Evolutionary conservation across 2,329 filamentous ascomycete genomes (phyloP), one percentile per base, ranked within the genome.

Genomic region (Kalaharituber pfeilii): DNA sequence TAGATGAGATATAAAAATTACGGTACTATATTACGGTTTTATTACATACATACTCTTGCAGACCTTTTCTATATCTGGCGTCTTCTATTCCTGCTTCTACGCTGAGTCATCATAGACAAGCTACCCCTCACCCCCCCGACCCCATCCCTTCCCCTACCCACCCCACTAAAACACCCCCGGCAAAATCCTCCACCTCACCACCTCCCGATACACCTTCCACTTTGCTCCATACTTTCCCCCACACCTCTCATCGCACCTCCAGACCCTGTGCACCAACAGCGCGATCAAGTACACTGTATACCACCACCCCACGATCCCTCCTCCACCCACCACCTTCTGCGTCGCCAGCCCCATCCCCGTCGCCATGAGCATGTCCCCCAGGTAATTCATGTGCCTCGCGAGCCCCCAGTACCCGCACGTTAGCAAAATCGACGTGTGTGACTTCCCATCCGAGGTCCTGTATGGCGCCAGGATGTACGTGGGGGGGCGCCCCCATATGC

Each of bases 241-340:
- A 39, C 71, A 73, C 7, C 71, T 64, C 51, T 67, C 66, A 60
- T 74, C 72, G 50, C 73, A 72, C 8, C 71, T 66, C 29, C 67
- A 65, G 47, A 71, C 72, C 5, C 72, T 66, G 60, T 74, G 71
- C 4, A 73, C 60, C 3, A 74, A 65, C 8, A 74, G 56, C 2
- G 67, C 54, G 0, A 67, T 67, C 69, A 74, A 72, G 59, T 69
- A 73, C 0, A 72, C 65, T 0, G 68, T 68, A 55, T 74, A 74
- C 0, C 65, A 67, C 70, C 71, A 74, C 0, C 71, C 70, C 2
- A 74, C 57, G 1, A 69, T 55, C 8, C 22, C 18, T 1, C 36
- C n/a, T 3, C 28, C 44, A 6, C 30, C 45, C 7, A 25, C 27
- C 7, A 24, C 24, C 28, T 25, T 33, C 13, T 26, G 15, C 4